Evolutionary conservation across 176 grass and related monocot genomes (phyloP).

Genomic region (Lolium multiflorum): DNA sequence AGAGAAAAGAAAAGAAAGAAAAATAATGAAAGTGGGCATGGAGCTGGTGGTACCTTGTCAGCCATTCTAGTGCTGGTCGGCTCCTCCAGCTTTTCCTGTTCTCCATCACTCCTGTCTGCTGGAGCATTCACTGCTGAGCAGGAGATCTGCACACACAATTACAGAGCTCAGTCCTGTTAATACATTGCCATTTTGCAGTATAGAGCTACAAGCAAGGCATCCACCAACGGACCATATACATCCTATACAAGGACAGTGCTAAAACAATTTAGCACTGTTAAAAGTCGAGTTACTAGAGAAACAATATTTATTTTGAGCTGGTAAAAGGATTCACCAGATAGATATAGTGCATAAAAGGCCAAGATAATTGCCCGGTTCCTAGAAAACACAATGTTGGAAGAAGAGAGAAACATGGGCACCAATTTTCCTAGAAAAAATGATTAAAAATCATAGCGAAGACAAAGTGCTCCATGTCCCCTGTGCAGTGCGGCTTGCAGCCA

Average conservation of each 20-base stretch:
- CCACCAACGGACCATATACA: not conserved
- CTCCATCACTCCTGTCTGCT: constrained; percentile 63
- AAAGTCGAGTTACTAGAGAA: constrained; percentile 31
- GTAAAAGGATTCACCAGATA: not conserved
- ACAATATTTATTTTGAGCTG: constrained; percentile 17
- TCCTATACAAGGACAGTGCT: constrained; percentile 17
- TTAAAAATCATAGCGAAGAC: not conserved
- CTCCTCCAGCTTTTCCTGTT: constrained; percentile 70
- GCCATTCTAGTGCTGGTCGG: constrained; percentile 62
- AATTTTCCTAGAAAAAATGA: not conserved
- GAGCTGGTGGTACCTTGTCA: constrained; percentile 77
- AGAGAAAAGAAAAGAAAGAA: constrained; percentile 14
- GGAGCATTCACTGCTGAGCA: constrained; percentile 64
- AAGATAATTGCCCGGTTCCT: not conserved
- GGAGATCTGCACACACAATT: constrained; percentile 66
- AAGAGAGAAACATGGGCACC: constrained; percentile 6
- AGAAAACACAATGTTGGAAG: not conserved
- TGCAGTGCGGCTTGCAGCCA: constrained; percentile 23
- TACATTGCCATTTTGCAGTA: not conserved
- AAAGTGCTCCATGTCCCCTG: not conserved
- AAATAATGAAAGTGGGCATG: constrained; percentile 37
- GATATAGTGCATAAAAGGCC: too few relatives aligned
- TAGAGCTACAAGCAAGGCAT: constrained; percentile 24
- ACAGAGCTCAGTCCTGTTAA: constrained; percentile 24
- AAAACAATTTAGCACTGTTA: constrained; percentile 14